Evolutionary conservation across 225 moss, liverwort and hornwort species (phyloP).

Genomic region (Polytrichum formosum): DNA sequence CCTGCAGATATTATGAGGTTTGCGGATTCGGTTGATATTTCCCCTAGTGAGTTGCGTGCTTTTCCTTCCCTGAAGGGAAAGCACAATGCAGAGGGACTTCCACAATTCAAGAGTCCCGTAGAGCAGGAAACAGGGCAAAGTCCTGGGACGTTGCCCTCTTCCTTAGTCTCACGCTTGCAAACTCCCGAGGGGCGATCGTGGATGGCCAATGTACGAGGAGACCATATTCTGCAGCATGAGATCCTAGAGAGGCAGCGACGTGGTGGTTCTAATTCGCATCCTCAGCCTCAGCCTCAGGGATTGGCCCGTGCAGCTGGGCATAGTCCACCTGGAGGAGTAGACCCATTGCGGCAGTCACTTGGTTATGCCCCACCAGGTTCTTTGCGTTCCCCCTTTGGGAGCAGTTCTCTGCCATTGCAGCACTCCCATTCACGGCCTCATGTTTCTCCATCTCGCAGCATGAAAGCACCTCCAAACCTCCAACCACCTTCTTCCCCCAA

Average conservation of each 20-base stretch:
- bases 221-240: slow-evolving; percentile 18
- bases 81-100: slow-evolving; percentile 12
- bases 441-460: slow-evolving; percentile 14
- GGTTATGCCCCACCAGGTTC: slow-evolving; percentile 19
- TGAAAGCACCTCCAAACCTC: slow-evolving; percentile 6
- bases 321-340: slow-evolving; percentile 5
- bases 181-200: slow-evolving; percentile 10
- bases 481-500: slow-evolving; percentile 13
- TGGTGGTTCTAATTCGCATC: slow-evolving; percentile 4
- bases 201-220: slow-evolving; percentile 5
- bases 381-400: neutral
- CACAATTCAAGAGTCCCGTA: slow-evolving; percentile 17
- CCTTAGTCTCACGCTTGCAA: slow-evolving; percentile 5
- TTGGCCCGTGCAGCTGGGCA: slow-evolving; percentile 2
- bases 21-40: neutral
- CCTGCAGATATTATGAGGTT: slow-evolving; percentile 13
- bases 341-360: slow-evolving; percentile 9
- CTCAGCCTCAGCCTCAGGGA: slow-evolving; percentile 9
- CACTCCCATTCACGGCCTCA: slow-evolving; percentile 13
- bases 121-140: slow-evolving; percentile 20
- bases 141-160: slow-evolving; percentile 11
- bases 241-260: slow-evolving; percentile 13
- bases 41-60: slow-evolving; percentile 3
- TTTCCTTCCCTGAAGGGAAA: slow-evolving; percentile 16
- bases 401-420: slow-evolving; percentile 9